Base-by-base conservation (phyloP, 2,329 filamentous ascomycete species). In the Didymella arachidicola region DNA sequence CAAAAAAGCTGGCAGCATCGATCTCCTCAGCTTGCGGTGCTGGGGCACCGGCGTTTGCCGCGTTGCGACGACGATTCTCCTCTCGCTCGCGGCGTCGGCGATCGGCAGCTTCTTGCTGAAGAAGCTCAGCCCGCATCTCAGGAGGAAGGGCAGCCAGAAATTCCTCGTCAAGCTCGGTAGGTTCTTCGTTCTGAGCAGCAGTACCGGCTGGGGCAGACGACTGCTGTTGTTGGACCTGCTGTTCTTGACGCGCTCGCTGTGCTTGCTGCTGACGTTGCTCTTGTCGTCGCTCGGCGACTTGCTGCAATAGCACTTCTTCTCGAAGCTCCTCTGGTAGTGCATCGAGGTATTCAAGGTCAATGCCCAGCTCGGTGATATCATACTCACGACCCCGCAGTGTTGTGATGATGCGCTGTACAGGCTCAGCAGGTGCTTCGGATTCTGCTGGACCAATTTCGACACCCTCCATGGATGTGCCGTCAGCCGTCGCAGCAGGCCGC, bases 281-380 rank as follows among this genome's bases (percentile, higher is more conserved):
- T 52, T 64, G 62, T 48, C 94, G 88, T 65, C 94, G 87, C 64
- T 92, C 88, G 51, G 91, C 92, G 63, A 97, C 86, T 59, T 96
- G 93, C 62, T 93, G 89, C 75, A 96, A 92, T 64, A 99, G 91
- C 47, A 99, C 95, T 74, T 99, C 95, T 76, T 98, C 94, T 44
- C 95, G 86, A 72, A 98, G 88, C 61, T 99, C 96, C 68, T 99
- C 95, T 0, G 95, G 95, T n/a, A 99, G 81, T n/a, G 94, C 96
- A 59, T 95, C 92, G 7, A 99, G 86, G 77, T 97, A 99, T 56
- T 96, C 93, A 16, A 90, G 86, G 73, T 99, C 95, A 68, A 99
- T 98, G 47, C 94, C 93, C 61, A 99, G 84, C 60, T 92, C 91
- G 0, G 95, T 99, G 47, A 99, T 95, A 75, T 99, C 95, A 52